These are phyloP conservation scores for Pichia eremophila DNA, from an alignment of 805 yeast species.

Conservation along the genomic window DNA sequence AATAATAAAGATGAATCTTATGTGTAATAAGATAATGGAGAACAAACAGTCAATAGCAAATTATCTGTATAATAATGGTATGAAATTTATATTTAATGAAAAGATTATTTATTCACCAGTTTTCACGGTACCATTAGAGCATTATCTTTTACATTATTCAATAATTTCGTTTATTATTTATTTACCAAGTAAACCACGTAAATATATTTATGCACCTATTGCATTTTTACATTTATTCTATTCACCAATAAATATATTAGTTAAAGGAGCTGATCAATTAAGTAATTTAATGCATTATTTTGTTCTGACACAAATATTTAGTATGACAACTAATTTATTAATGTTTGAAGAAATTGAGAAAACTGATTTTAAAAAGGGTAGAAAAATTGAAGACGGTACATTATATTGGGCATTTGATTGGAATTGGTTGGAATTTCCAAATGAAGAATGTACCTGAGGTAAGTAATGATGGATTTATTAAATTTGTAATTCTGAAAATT, in stretches of 20 bases:
- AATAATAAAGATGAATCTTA: no score
- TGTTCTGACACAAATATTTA: neutral
- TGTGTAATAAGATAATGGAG: no score
- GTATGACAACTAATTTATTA: constrained; percentile 2
- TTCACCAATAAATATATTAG: constrained; percentile 2
- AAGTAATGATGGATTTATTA: no score
- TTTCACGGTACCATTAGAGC: neutral
- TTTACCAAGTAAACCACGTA: neutral
- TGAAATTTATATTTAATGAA: neutral
- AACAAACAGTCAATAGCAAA: neutral
- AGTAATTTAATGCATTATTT: constrained; percentile 1
- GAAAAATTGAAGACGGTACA: neutral
- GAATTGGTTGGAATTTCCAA: constrained; percentile 11
- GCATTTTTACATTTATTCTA: constrained; percentile 1
- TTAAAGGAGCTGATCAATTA: neutral
- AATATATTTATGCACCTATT: neutral
- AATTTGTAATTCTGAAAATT: constrained; percentile 4
- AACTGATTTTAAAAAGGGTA: constrained; percentile 3
- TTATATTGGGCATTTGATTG: constrained; percentile 6
- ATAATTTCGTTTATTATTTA: constrained; percentile 1
- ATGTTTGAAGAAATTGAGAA: neutral
- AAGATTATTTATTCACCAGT: neutral
- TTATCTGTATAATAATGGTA: neutral
- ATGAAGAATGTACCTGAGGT: neutral
- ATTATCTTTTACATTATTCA: constrained; percentile 1